Evolutionary conservation across 2,329 filamentous ascomycete genomes (phyloP), one percentile per base, ranked within the genome.

Genomic region (Neofusicoccum kwambonambiense): DNA sequence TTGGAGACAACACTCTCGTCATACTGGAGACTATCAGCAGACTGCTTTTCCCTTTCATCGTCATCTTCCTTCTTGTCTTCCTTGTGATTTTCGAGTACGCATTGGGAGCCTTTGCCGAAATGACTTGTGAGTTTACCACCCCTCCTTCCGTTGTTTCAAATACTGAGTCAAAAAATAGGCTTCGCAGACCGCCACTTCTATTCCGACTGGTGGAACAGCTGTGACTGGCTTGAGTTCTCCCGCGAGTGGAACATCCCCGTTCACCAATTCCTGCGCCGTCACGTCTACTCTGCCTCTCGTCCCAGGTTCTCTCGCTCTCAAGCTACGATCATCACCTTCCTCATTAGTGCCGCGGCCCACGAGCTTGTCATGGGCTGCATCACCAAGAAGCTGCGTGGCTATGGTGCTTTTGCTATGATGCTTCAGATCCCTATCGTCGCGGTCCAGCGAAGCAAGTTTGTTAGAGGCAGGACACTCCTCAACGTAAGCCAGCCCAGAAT

Each of bases 71-170:
- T 4, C 87, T 98, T 54, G 93, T 98, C 64, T 99, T 99, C 81
- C 88, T 99, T 65, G 93, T 97, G 77, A 98, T 98, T 72, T 99
- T 98, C 77, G 95, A 99, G 77, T 99, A 98, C 77, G 86, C 97
- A 11, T 87, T 98, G 39, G 95, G 94, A 65, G 93, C 93, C 54
- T 97, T 96, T 73, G 95, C 93, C 13, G 95, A 99, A 77, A 91
- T 98, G 70, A 97, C 93, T 17, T 86, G 79, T 79, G 72, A 72
- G 76, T 72, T 41, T 64, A 7, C 31, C 65, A 39, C n/a, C 9
- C 39, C n/a, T 27, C 41, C 31, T 35, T 51, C 19, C 34, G 31
- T 65, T 44, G 12, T 57, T 31, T 12, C 54, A 67, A 35, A 64
- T 69, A 54, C 69, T 64, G 49, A 71, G 19, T 1, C 13, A 31